Evolutionary conservation across 352 stramenopile species (phyloP), one percentile per base, ranked within the genome.

Genomic region (Pelagophyceae sp.): DNA sequence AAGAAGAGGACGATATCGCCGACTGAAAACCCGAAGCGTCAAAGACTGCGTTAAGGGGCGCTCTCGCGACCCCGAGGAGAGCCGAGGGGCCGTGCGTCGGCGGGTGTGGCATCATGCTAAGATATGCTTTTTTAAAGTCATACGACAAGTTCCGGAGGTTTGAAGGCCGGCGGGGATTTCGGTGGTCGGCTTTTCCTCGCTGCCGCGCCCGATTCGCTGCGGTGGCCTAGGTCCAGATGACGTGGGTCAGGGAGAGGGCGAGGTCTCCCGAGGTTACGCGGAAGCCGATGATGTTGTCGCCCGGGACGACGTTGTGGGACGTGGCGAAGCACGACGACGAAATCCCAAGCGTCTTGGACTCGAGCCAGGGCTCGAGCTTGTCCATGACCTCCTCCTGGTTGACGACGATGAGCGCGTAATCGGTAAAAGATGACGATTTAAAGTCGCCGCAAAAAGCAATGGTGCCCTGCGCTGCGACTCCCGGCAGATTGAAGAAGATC

Each of bases 331-430:
- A 74, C 15, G 67, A 33, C 2, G 67, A 74, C 11, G 67, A 31
- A n/a, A 74, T 58, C 0, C 67, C 67, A 2, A 74, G 33, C 23
- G 67, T 74, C 37, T 74, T 74, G 17, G 67, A 74, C 67, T 74
- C 67, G 67, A 74, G 67, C 67, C 67, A 74, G 2, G 33, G 3
- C 15, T 51, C 33, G 33, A 74, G 67, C 67, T 74, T 58, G 67
- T 58, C 67, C 67, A 74, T 74, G 67, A 74, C 37, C 29, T 74
- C 67, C 67, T 74, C 67, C 67, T 74, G 67, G 38, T 74, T 74
- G 2, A 74, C 23, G 35, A 74, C 67, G 38, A 74, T 74, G 33
- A 74, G 67, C 15, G 67, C 67, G 38, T 74, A 74, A 3, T 58
- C 38, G 35, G 19, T 23, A n/a, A 74, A 74, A 2, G 20, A 23